phyloP scores from a whole-genome alignment of 1,284 basidiomycete genomes.

The Chalciporus piperatoides region DNA sequence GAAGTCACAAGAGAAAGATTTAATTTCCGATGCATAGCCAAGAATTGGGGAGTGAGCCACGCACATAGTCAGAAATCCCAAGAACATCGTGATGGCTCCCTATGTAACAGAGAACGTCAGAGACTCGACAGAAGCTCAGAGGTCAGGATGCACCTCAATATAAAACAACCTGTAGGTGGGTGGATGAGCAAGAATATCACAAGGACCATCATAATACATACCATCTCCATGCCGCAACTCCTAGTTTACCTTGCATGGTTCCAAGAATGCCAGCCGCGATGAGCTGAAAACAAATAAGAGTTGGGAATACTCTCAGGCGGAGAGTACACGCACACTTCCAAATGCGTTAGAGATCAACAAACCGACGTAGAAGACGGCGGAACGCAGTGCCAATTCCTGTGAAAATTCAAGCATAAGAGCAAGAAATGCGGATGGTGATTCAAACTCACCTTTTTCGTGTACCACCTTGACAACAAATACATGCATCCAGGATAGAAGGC shows the following conservation, averaged over 20 bases:
- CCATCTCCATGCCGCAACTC: conserved; percentile 73
- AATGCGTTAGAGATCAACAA: conserved; percentile 74
- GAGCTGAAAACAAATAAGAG: conserved; percentile 35
- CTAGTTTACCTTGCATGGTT: conserved; percentile 63
- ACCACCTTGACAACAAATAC: conserved; percentile 63
- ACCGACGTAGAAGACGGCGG: conserved; percentile 66
- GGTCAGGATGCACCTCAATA: conserved; percentile 45
- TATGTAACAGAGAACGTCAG: conserved; percentile 31
- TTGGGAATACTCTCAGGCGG: conserved; percentile 9
- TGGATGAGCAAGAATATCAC: conserved; percentile 19
- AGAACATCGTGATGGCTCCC: conserved; percentile 54
- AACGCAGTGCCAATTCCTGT: conserved; percentile 65
- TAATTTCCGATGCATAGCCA: not conserved
- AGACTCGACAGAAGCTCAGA: not conserved
- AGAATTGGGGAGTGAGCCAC: conserved; percentile 16
- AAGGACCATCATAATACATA: conserved; percentile 23
- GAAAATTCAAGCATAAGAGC: not conserved
- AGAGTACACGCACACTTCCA: conserved; percentile 48
- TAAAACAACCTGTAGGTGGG: conserved; percentile 47
- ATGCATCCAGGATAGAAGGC: conserved; percentile 64
- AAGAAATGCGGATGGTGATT: not conserved
- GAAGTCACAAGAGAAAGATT: conserved; percentile 24
- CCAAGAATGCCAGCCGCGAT: conserved; percentile 68
- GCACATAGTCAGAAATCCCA: conserved; percentile 56
- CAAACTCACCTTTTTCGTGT: conserved; percentile 51